phyloP scores from a whole-genome alignment of 2,329 filamentous ascomycete genomes.

The Hymenotorrendiella dingleyae region DNA sequence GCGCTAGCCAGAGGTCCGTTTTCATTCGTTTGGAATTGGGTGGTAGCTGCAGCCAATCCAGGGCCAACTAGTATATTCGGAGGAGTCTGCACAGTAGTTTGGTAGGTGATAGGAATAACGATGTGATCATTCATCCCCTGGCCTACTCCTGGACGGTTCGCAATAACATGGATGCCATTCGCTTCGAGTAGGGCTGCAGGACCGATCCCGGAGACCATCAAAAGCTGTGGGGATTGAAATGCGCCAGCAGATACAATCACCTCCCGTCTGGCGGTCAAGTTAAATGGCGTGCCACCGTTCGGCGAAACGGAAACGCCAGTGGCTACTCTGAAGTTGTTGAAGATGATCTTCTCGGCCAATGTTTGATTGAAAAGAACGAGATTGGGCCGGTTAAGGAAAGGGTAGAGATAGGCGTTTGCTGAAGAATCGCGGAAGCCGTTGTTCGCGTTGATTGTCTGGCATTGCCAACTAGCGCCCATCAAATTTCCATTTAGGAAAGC shows the following conservation, averaged over 20 bases:
- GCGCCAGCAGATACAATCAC: constrained; percentile 44
- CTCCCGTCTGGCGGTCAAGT: constrained; percentile 30
- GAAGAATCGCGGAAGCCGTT: constrained; percentile 31
- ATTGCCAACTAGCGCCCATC: constrained; percentile 33
- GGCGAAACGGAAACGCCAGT: constrained; percentile 35
- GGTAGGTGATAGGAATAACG: constrained; percentile 4
- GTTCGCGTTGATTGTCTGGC: constrained; percentile 28
- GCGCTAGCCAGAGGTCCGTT: not conserved
- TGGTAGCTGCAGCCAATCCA: not conserved
- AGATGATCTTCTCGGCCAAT: constrained; percentile 40
- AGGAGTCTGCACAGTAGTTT: not conserved
- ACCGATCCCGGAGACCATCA: constrained; percentile 31
- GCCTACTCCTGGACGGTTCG: constrained; percentile 43
- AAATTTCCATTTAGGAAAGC: constrained; percentile 39
- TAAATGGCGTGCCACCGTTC: constrained; percentile 4
- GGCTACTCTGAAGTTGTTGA: constrained; percentile 33
- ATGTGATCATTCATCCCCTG: constrained; percentile 40
- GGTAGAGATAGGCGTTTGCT: constrained; percentile 33
- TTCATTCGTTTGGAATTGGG: not conserved
- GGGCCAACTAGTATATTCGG: not conserved
- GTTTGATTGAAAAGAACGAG: constrained; percentile 38
- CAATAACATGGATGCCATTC: constrained; percentile 39
- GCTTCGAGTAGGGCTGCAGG: constrained; percentile 36
- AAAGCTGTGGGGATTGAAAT: constrained; percentile 44
- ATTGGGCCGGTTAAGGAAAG: constrained; percentile 16